Evolutionary conservation across 2,329 filamentous ascomycete species (phyloP).

Genomic region (Diaporthe batatas): DNA sequence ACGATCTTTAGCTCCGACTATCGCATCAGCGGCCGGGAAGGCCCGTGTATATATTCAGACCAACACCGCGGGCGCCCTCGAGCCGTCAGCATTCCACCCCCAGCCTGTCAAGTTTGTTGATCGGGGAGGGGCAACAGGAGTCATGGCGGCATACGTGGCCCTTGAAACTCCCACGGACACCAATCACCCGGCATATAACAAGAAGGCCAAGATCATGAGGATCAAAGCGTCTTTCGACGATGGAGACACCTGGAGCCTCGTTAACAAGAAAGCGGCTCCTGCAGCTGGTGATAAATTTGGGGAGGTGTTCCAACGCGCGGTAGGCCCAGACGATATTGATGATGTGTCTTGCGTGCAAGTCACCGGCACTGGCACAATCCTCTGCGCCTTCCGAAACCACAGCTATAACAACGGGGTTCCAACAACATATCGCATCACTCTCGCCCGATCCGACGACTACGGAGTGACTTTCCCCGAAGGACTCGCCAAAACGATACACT

Average conservation of each 20-base stretch:
- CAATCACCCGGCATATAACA: too few species aligned
- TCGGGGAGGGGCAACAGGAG: background rate
- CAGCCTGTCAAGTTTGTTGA: background rate
- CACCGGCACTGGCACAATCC: background rate
- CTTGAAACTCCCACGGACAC: background rate
- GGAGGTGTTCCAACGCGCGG: background rate
- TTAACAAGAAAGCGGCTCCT: too few species aligned
- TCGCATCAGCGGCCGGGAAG: too few species aligned
- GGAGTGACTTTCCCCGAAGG: background rate
- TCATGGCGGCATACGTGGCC: background rate
- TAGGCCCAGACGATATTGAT: background rate
- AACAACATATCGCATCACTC: background rate
- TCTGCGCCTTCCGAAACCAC: background rate
- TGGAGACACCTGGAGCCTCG: background rate
- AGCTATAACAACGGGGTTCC: fast-evolving
- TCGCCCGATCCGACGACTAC: background rate
- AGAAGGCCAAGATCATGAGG: background rate
- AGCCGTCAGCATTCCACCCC: background rate
- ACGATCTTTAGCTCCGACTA: background rate
- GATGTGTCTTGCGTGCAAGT: background rate
- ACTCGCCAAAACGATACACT: background rate
- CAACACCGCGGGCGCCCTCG: too few species aligned
- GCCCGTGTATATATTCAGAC: too few species aligned
- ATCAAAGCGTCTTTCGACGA: background rate
- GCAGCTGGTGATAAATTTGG: too few species aligned